Evolutionary conservation across 345 rosid genomes (phyloP).

Genomic region (Raphanus raphanistrum): DNA sequence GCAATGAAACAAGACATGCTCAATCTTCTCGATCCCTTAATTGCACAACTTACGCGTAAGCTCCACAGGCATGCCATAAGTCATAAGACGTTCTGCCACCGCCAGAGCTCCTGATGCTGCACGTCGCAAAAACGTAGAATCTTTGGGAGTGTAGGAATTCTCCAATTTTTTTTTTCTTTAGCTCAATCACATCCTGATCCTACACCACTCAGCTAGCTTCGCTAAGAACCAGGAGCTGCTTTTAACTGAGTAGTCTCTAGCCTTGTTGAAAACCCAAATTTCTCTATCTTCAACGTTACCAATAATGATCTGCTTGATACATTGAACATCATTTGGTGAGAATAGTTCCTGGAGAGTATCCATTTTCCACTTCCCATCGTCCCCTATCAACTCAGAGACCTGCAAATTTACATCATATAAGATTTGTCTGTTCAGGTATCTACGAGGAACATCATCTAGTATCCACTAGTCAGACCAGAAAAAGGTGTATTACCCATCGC

Average conservation of each 20-base stretch:
- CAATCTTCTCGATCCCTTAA: background rate
- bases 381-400: background rate
- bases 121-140: background rate
- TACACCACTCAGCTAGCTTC: background rate
- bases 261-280: background rate
- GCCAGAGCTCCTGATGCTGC: background rate
- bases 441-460: background rate
- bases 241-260: background rate
- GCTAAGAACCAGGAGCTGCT: background rate
- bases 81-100: background rate
- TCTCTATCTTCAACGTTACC: background rate
- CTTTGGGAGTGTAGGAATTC: background rate
- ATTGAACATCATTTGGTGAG: background rate
- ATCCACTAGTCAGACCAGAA: background rate
- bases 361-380: background rate
- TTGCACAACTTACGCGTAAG: background rate
- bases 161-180: background rate
- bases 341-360: background rate
- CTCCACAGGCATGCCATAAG: background rate
- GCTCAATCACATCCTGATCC: background rate
- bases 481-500: too few relatives aligned
- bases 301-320: too few relatives aligned
- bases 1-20: too few relatives aligned
- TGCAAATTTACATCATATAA: background rate
- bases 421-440: background rate